A percentile compares a stretch with the other conserved stretches of the same genome.
Evolutionary conservation across 1,284 basidiomycete genomes (phyloP).

Genomic region (Ganoderma sp.): DNA sequence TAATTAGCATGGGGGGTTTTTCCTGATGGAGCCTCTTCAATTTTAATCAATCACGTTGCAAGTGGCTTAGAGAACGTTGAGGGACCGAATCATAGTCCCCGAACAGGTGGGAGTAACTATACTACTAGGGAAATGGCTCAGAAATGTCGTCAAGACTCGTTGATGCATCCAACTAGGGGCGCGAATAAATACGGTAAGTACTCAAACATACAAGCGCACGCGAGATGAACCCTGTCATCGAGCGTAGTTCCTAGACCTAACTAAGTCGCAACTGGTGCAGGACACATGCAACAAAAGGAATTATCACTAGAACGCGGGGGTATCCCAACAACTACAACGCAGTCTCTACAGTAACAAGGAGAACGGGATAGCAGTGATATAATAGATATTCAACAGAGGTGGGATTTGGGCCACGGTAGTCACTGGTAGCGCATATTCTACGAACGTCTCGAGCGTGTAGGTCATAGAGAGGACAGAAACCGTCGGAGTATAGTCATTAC

Average conservation of each 20-base stretch:
- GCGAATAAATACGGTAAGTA: neutral
- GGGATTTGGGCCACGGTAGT: neutral
- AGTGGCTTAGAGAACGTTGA: too few relatives aligned
- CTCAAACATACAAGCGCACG: neutral
- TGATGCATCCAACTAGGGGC: neutral
- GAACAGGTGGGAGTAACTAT: neutral
- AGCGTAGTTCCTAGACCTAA: neutral
- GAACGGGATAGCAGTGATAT: neutral
- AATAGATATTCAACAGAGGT: neutral
- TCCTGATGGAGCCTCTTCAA: slow-evolving; percentile 5
- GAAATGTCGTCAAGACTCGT: neutral
- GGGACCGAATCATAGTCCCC: too few relatives aligned
- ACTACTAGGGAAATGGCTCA: neutral
- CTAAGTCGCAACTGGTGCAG: neutral
- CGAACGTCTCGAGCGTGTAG: neutral
- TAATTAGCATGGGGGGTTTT: too few relatives aligned
- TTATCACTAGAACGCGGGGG: neutral
- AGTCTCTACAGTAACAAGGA: neutral
- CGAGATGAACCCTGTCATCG: neutral
- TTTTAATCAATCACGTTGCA: neutral
- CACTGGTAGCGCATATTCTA: neutral
- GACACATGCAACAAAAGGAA: neutral
- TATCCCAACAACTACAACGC: neutral
- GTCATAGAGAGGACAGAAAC: neutral
- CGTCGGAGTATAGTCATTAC: slow-evolving; percentile 25